Conservation (phyloP, 106 monocot species). For the Platanthera zijinensis region DNA sequence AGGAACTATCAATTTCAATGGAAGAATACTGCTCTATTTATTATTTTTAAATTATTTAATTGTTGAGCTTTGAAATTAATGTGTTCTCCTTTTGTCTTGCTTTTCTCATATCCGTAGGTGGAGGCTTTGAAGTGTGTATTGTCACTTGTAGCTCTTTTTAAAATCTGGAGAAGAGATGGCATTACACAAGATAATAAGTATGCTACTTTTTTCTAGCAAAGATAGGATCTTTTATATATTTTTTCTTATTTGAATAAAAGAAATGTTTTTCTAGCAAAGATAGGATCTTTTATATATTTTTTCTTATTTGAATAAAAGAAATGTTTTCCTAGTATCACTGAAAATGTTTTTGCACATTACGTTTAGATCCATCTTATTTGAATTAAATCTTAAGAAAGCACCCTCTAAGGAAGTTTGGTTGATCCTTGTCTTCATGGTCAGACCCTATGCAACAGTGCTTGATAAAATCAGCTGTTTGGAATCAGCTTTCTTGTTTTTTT, state of each 20-base stretch:
- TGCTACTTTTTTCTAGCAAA: neutral
- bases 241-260: neutral
- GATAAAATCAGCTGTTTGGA: too few relatives aligned
- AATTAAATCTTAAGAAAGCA: too few relatives aligned
- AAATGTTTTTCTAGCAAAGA: too few relatives aligned
- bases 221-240: neutral
- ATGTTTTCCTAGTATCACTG: too few relatives aligned
- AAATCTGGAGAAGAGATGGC: constrained; percentile 81
- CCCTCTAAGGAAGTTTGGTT: too few relatives aligned
- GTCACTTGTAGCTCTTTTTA: constrained; percentile 70
- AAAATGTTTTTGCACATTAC: too few relatives aligned
- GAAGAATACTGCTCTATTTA: too few relatives aligned
- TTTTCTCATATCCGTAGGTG: constrained; percentile 30
- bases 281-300: neutral
- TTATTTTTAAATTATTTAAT: neutral
- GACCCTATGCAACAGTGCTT: too few relatives aligned
- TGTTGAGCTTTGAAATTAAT: neutral
- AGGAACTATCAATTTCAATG: constrained; percentile 6
- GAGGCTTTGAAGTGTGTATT: constrained; percentile 89
- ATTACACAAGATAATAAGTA: constrained; percentile 78
- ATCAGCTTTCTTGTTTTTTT: too few relatives aligned
- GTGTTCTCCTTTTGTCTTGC: neutral
- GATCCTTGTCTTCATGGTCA: too few relatives aligned
- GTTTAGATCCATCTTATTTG: too few relatives aligned
- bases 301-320: neutral